Evolutionary conservation across 2,329 filamentous ascomycete species (phyloP), one percentile per base, ranked within the genome.

Genomic region (Phaeosphaeriaceae sp.): DNA sequence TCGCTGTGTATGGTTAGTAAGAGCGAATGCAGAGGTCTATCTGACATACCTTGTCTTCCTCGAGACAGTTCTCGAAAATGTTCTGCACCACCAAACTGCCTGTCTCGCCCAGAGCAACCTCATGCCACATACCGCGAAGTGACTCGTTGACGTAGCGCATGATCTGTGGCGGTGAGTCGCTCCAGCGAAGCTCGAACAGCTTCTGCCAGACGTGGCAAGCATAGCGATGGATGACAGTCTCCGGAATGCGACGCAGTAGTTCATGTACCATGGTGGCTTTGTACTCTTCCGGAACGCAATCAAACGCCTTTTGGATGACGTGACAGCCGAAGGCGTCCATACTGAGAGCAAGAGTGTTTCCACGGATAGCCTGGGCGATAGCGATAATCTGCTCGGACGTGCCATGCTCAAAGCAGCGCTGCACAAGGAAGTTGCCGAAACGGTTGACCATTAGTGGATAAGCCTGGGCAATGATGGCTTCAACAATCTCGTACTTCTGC

Each of bases 151-250:
- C 96, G 72, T 92, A 97, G 72, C 91, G 92, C 95, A 99, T 99
- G 80, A 99, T 97, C 79, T 97, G 94, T 23, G 95, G 95, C 44
- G 95, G 95, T 42, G 93, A 92, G 71, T 94, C 91, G 64, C 89
- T 93, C 95, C 95, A 99, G 73, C 95, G 91, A 68, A 99, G 87
- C 79, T 99, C 95, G 77, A 99, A 99, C 26, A 99, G 87, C 83
- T 99, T 99, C 83, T 99, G 95, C 95, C 95, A 99, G 63, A 99
- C 95, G 78, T 99, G 95, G 74, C 95, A 99, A 59, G 95, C 95
- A 80, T 99, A 99, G 67, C 96, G 91, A 80, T 99, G 96, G 74
- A 99, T 95, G 65, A 99, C 94, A 2, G 95, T 99, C 80, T 99
- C 94, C 0, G 94, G 95, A 65, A 99, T 99, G 55, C 93, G 90